phyloP scores from a whole-genome alignment of 106 monocot genomes.

The Dendrobium huoshanense region DNA sequence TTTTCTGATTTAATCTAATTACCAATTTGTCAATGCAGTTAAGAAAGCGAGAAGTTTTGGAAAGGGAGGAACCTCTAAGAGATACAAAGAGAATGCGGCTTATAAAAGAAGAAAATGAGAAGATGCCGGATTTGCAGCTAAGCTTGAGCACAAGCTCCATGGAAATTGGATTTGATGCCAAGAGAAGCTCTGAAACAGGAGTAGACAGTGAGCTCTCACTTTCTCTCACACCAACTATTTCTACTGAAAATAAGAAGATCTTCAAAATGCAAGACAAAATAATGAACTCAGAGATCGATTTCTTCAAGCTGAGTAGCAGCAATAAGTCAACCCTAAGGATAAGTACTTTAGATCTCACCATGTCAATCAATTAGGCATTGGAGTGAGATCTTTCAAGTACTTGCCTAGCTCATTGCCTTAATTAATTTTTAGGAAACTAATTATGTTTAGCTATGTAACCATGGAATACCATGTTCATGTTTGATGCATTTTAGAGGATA shows the following conservation, averaged over 20 bases:
- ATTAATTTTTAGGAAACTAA: neutral
- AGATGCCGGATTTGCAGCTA: conserved; percentile 35
- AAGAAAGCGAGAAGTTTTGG: conserved; percentile 6
- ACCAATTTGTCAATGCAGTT: conserved; percentile 1
- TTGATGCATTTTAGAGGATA: conserved; percentile 9
- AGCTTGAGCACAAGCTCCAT: conserved; percentile 24
- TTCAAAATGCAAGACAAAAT: conserved; percentile 5
- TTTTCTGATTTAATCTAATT: neutral
- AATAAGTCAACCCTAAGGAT: conserved; percentile 46
- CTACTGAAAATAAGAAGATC: neutral
- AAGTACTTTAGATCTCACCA: conserved; percentile 99
- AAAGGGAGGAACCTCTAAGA: neutral
- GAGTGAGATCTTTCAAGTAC: conserved; percentile 99
- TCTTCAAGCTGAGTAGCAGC: conserved; percentile 19
- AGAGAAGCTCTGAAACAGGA: neutral
- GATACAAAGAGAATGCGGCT: conserved; percentile 16
- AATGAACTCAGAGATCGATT: conserved; percentile 1
- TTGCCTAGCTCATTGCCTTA: conserved; percentile 40
- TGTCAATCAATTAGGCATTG: conserved; percentile 89
- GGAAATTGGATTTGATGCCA: neutral
- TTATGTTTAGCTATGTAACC: conserved; percentile 3
- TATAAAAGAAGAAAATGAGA: conserved; percentile 4
- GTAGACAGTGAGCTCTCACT: conserved; percentile 54
- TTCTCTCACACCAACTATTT: conserved; percentile 41
- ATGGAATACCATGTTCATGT: conserved; percentile 10